Base-by-base conservation (phyloP, 805 yeast species). In the Gaillardinia entomophila region DNA sequence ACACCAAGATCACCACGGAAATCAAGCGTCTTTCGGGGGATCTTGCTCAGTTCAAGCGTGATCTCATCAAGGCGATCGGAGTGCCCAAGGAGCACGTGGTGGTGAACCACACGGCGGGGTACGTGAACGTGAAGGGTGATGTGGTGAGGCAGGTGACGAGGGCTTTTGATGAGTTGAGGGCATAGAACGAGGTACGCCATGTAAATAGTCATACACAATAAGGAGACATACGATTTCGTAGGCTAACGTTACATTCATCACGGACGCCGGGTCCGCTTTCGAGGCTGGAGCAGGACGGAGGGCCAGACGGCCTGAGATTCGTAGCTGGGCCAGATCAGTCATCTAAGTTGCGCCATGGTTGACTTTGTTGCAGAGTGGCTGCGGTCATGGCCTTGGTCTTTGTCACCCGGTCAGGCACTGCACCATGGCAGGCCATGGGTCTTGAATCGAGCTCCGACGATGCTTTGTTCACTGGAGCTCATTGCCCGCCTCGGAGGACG, bases 21-120 rank as follows among this genome's bases (percentile, higher is more conserved):
- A 68, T 87, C 17, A 77, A 83, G 51, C 74, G 75, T 38, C 69
- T 87, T 31, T 60, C 69, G 37, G 96, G 96, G 4, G 79, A 82
- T 53, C 65, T 77, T 11, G 55, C 68, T 4, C 79, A 73, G 36
- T 66, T 88, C 36, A 79, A 83, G 53, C 64, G 73, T 33, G 95
- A 87, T 49, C 57, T 87, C 36, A 73, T 74, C 39, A 55, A 50
- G 12, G 49, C 66, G 16, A 53, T 82, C 27, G 75, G 77, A 4
- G 56, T 59, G 50, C 27, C 44, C 51, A 25, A 62, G 58, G 14
- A 60, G 49, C 45, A 55, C 49, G 46, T 66, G 19, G 43, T 59
- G 14, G 57, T 56, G n/a, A 62, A 62, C 46, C 35, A 41, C 28
- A 36, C 38, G 17, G 55, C 61, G 4, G 68, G 68, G 1, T 57